Evolutionary conservation across 441 rosid species (phyloP).

Genomic region (Theobroma grandiflorum): DNA sequence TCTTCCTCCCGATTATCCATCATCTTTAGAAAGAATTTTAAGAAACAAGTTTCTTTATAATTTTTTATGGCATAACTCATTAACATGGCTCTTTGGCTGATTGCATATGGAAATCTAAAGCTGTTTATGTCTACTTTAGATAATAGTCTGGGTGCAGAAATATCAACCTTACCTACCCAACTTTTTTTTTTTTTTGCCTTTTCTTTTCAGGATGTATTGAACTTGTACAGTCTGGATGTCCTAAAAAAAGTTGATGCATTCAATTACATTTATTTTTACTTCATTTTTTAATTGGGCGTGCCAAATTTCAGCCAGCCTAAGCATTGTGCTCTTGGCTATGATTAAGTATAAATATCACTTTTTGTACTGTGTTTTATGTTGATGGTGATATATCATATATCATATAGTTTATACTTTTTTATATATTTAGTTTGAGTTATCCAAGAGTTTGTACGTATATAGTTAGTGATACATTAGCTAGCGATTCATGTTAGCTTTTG

Average conservation of each 20-base stretch:
- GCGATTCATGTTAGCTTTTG: background rate
- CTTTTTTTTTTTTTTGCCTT: background rate
- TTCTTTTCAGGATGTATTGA: background rate
- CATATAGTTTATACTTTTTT: background rate
- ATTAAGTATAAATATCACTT: background rate
- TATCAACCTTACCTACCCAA: background rate
- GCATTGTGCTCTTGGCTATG: background rate
- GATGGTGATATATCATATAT: background rate
- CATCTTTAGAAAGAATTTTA: slow-evolving; percentile 2
- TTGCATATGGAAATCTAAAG: background rate
- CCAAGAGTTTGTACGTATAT: background rate
- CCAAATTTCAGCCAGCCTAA: background rate
- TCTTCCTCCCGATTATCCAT: slow-evolving; percentile 11
- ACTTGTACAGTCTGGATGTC: background rate
- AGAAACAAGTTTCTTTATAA: background rate
- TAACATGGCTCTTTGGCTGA: background rate
- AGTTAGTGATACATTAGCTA: background rate
- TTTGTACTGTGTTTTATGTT: background rate
- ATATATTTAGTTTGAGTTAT: background rate
- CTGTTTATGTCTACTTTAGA: background rate
- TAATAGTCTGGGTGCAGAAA: background rate
- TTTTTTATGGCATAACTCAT: background rate
- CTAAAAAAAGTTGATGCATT: background rate
- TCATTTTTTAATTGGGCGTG: background rate
- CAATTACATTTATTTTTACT: background rate